phyloP scores from a whole-genome alignment of 495 filamentous ascomycete species.

The Aspergillus diversus region DNA sequence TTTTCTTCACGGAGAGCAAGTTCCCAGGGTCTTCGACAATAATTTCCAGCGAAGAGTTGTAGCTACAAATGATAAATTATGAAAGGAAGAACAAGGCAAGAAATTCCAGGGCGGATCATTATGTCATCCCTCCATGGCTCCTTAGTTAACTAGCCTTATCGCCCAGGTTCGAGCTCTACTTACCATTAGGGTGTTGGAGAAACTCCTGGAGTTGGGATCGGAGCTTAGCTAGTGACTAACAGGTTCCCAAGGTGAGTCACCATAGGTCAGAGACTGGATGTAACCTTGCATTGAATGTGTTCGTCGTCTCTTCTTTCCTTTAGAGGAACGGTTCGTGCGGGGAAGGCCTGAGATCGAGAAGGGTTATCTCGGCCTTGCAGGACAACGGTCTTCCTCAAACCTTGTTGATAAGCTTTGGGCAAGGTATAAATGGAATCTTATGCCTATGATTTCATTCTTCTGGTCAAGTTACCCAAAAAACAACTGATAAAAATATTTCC shows the following conservation, averaged over 20 bases:
- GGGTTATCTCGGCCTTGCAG: not conserved
- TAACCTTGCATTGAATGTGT: not conserved
- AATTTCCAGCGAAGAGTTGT: no score
- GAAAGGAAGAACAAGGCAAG: no score
- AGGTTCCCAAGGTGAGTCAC: not conserved
- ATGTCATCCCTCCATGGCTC: no score
- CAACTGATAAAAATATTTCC: no score
- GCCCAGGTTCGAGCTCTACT: not conserved
- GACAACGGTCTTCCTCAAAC: not conserved
- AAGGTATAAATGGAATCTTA: not conserved
- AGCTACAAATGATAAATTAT: no score
- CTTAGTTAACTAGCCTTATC: not conserved
- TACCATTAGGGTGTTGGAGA: not conserved
- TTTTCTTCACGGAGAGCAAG: conserved; percentile 20
- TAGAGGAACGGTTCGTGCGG: not conserved
- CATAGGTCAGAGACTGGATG: not conserved
- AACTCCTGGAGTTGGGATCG: not conserved
- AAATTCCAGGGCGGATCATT: no score
- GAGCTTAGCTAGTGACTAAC: not conserved
- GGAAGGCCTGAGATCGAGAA: not conserved
- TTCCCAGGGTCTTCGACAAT: no score
- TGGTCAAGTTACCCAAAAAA: not conserved
- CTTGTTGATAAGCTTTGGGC: not conserved
- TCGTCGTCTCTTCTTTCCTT: not conserved
- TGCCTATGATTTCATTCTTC: not conserved